Evolutionary conservation across 2,329 filamentous ascomycete genomes (phyloP).

Genomic region (Aspergillus proliferans): DNA sequence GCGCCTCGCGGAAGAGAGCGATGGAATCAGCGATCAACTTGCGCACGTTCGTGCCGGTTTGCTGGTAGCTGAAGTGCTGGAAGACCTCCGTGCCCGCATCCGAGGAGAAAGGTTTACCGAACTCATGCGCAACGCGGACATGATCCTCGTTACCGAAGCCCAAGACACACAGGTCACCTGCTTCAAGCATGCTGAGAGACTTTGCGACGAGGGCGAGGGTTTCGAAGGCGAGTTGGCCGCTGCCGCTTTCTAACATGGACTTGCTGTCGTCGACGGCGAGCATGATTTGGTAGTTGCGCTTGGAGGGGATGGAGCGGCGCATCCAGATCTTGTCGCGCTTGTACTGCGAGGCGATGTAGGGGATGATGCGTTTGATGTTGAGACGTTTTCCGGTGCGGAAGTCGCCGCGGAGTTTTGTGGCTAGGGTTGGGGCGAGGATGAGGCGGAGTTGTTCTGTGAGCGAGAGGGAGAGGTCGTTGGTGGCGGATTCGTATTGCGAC

Average conservation of each 20-base stretch:
- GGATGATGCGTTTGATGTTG: constrained; percentile 99
- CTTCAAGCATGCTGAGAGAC: constrained; percentile 85
- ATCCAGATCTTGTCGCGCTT: constrained; percentile 99
- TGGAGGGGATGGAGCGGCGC: constrained; percentile 82
- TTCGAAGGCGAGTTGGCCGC: constrained; percentile 78
- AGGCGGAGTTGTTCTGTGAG: constrained; percentile 92
- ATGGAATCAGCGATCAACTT: constrained; percentile 72
- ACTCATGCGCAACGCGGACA: constrained; percentile 78
- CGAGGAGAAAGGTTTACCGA: constrained; percentile 72
- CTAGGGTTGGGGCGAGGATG: constrained; percentile 88
- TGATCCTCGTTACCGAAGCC: constrained; percentile 70
- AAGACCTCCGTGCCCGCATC: constrained; percentile 80
- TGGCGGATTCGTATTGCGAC: constrained; percentile 76
- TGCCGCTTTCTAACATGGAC: constrained; percentile 79
- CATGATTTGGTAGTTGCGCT: constrained; percentile 94
- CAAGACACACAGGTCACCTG: constrained; percentile 83
- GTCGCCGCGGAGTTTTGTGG: constrained; percentile 91
- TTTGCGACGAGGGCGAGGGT: constrained; percentile 88
- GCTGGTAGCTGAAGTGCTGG: constrained; percentile 75
- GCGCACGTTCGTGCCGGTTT: constrained; percentile 78
- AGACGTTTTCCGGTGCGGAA: constrained; percentile 97
- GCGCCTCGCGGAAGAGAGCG: constrained; percentile 71
- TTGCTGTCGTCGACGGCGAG: constrained; percentile 94
- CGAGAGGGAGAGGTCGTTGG: constrained; percentile 77
- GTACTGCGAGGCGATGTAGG: constrained; percentile 96